Evolutionary conservation across 1,139 yeast genomes (phyloP).

Genomic region (Yamadazyma taylorii): DNA sequence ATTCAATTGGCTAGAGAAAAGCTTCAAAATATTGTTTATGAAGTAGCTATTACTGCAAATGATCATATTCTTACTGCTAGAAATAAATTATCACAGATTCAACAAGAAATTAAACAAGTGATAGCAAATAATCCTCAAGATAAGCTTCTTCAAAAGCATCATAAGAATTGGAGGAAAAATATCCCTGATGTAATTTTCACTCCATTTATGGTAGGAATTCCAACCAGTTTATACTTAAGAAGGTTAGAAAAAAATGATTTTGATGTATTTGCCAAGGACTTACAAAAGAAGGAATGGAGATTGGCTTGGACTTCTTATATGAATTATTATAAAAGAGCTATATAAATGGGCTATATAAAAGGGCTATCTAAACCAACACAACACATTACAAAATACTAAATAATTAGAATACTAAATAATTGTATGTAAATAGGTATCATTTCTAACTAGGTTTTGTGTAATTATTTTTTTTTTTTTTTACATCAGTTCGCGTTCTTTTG

Average conservation of each 20-base stretch:
- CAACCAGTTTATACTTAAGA: constrained; percentile 61
- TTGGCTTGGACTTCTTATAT: constrained; percentile 67
- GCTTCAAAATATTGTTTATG: constrained; percentile 63
- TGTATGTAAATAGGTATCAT: not conserved
- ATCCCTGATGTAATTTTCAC: constrained; percentile 68
- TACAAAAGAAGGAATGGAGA: constrained; percentile 66
- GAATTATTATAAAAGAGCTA: constrained; percentile 45
- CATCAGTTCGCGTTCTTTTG: too few species aligned
- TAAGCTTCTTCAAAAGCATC: constrained; percentile 29
- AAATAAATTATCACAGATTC: constrained; percentile 43
- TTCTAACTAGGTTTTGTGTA: not conserved
- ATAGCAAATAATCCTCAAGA: constrained; percentile 27
- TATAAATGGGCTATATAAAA: constrained; percentile 20
- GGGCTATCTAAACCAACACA: too few species aligned
- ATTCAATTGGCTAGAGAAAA: constrained; percentile 32
- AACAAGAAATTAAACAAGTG: constrained; percentile 30
- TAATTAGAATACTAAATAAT: too few species aligned
- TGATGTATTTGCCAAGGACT: constrained; percentile 52
- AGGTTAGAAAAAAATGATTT: constrained; percentile 64
- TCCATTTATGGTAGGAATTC: constrained; percentile 68
- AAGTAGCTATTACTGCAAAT: constrained; percentile 73
- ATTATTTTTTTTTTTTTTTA: too few species aligned
- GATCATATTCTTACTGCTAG: constrained; percentile 77
- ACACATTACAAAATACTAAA: not conserved
- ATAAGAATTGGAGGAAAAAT: constrained; percentile 41